These are phyloP conservation scores for Trichocomaceae sp. DNA, from an alignment of 2,329 filamentous ascomycete genomes.

Conservation along the genomic window DNA sequence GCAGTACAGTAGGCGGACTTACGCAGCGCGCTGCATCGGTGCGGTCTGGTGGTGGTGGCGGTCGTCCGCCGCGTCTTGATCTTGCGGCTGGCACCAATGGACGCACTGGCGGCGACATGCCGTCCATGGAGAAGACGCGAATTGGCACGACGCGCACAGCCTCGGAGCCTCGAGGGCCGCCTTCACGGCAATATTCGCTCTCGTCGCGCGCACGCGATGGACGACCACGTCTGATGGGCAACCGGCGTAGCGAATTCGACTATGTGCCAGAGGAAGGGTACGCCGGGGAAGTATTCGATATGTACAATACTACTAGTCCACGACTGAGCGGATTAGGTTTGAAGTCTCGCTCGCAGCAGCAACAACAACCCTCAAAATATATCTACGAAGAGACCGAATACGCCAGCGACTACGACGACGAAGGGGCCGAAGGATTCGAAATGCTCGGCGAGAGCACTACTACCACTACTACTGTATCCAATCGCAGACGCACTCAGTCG, in stretches of 20 bases:
- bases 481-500: constrained; percentile 17
- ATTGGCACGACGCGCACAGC: constrained; percentile 45
- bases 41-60: constrained; percentile 35
- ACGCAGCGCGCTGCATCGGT: constrained; percentile 45
- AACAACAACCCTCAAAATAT: constrained; percentile 42
- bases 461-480: background rate
- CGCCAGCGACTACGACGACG: constrained; percentile 48
- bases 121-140: constrained; percentile 33
- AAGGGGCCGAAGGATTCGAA: constrained; percentile 72
- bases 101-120: constrained; percentile 20
- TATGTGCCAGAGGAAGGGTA: constrained; percentile 25
- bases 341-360: constrained; percentile 37
- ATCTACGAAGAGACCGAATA: constrained; percentile 74
- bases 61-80: constrained; percentile 39
- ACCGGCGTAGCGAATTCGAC: constrained; percentile 25
- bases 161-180: constrained; percentile 46
- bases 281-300: constrained; percentile 53
- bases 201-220: constrained; percentile 23
- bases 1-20: constrained; percentile 22
- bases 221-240: constrained; percentile 24
- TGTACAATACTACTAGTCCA: constrained; percentile 54
- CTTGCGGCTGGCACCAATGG: constrained; percentile 30
- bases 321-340: constrained; percentile 32
- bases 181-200: constrained; percentile 25
- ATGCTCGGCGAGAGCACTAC: constrained; percentile 53